Conservation (phyloP, 2,329 filamentous ascomycete genomes). For the Dactylonectria estremocensis region DNA sequence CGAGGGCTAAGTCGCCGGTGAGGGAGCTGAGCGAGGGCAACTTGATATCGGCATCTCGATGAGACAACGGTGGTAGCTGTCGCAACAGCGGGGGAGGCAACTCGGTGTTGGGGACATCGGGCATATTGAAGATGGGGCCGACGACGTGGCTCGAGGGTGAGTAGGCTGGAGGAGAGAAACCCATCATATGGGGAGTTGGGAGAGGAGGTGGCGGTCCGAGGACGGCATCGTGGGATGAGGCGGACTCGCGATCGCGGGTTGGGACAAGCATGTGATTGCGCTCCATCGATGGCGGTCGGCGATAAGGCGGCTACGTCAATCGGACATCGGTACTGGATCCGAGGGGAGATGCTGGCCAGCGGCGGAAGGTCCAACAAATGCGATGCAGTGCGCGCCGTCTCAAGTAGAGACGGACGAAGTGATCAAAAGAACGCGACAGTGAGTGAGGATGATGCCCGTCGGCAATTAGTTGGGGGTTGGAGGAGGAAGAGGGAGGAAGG, state of each 20-base stretch:
- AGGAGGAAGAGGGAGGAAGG: slow-evolving; percentile 21
- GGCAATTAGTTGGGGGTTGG: slow-evolving; percentile 27
- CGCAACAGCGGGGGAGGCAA: slow-evolving; percentile 42
- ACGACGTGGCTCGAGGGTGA: slow-evolving; percentile 34
- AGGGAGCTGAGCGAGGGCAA: slow-evolving; percentile 57
- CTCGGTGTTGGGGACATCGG: slow-evolving; percentile 49
- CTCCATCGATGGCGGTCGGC: slow-evolving; percentile 54
- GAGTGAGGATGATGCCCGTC: slow-evolving; percentile 3
- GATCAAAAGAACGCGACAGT: neutral
- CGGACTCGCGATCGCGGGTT: slow-evolving; percentile 43
- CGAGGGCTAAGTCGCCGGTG: slow-evolving; percentile 49
- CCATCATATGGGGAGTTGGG: slow-evolving; percentile 43
- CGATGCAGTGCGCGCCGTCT: slow-evolving; percentile 3
- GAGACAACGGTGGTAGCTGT: slow-evolving; percentile 35
- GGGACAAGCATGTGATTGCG: slow-evolving; percentile 63
- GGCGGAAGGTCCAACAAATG: neutral
- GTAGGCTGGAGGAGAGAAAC: slow-evolving; percentile 46
- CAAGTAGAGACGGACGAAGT: neutral
- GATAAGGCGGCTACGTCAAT: slow-evolving; percentile 49
- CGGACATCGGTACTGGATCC: slow-evolving; percentile 41
- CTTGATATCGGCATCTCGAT: slow-evolving; percentile 50
- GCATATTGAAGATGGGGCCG: slow-evolving; percentile 47
- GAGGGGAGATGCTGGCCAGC: slow-evolving; percentile 11
- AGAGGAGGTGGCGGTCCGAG: slow-evolving; percentile 49
- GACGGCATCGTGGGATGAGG: slow-evolving; percentile 43